Conservation (phyloP, 345 rosid genomes). For the Dipteronia sinensis region DNA sequence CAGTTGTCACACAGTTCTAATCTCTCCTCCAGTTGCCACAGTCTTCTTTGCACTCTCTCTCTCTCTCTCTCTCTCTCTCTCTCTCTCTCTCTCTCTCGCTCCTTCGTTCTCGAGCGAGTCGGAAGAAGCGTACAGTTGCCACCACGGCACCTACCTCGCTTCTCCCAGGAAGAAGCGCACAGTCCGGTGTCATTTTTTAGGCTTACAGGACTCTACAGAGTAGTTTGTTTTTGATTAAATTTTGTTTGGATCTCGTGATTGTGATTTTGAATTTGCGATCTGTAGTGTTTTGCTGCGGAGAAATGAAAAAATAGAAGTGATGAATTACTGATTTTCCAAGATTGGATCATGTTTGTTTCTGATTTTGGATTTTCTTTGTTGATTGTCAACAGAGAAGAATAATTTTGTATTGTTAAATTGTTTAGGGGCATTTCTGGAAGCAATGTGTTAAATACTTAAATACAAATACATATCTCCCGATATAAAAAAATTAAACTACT, state of each 20-base stretch:
- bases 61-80: neutral
- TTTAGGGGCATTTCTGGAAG: too few species aligned
- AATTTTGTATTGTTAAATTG: too few species aligned
- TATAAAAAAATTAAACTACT: too few species aligned
- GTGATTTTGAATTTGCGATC: conserved; percentile 13
- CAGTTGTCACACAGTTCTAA: too few species aligned
- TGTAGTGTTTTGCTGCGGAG: neutral
- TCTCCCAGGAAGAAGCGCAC: conserved; percentile 60
- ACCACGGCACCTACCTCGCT: conserved; percentile 48
- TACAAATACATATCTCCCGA: too few species aligned
- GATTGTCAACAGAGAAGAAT: too few species aligned
- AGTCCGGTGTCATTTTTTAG: conserved; percentile 58
- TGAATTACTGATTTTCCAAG: too few species aligned
- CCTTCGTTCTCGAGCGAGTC: too few species aligned
- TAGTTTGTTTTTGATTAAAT: conserved; percentile 21
- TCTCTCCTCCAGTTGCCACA: neutral
- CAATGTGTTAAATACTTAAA: too few species aligned
- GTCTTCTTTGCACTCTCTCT: neutral
- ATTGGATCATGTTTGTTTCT: too few species aligned
- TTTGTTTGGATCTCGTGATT: conserved; percentile 42
- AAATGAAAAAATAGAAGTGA: too few species aligned
- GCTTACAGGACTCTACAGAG: conserved; percentile 94
- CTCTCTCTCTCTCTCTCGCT: neutral
- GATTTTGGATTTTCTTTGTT: too few species aligned
- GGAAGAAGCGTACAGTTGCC: conserved; percentile 14